Conservation (phyloP, 2,329 filamentous ascomycete species). For the Cordyceps fumosorosea region DNA sequence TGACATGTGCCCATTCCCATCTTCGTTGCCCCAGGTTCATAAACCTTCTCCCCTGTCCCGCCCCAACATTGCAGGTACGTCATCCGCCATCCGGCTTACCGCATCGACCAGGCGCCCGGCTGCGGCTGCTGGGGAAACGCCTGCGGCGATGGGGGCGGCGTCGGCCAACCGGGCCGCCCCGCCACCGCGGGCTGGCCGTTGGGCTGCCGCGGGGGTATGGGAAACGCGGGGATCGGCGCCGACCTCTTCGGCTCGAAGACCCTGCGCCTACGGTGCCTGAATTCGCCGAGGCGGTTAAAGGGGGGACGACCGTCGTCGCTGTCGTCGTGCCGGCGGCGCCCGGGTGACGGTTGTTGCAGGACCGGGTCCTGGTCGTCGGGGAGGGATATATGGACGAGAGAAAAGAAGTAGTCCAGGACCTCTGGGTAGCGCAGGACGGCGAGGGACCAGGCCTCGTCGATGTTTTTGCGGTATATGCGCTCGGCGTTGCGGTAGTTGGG, state of each 20-base stretch:
- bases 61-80: not conserved
- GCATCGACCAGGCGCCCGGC: not conserved
- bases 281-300: slow-evolving; percentile 40
- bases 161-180: slow-evolving; percentile 22
- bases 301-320: too few relatives aligned
- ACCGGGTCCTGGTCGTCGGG: slow-evolving; percentile 55
- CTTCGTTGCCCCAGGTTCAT: too few relatives aligned
- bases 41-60: too few relatives aligned
- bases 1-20: too few relatives aligned
- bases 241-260: slow-evolving; percentile 10
- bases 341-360: slow-evolving; percentile 43
- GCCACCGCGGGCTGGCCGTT: too few relatives aligned
- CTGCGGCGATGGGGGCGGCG: slow-evolving; percentile 26
- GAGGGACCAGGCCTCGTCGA: slow-evolving; percentile 72
- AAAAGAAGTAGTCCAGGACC: slow-evolving; percentile 75
- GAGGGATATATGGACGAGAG: slow-evolving; percentile 59
- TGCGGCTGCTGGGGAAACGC: not conserved
- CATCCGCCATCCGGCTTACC: not conserved
- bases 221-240: slow-evolving; percentile 1
- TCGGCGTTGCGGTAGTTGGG: slow-evolving; percentile 58
- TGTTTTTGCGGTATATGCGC: slow-evolving; percentile 60
- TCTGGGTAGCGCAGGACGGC: slow-evolving; percentile 73
- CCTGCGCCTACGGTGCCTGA: slow-evolving; percentile 39
- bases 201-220: not conserved
- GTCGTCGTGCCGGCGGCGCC: too few relatives aligned